These are phyloP conservation scores for Botrytis deweyae DNA, from an alignment of 2,329 filamentous ascomycete species.

Conservation along the genomic window DNA sequence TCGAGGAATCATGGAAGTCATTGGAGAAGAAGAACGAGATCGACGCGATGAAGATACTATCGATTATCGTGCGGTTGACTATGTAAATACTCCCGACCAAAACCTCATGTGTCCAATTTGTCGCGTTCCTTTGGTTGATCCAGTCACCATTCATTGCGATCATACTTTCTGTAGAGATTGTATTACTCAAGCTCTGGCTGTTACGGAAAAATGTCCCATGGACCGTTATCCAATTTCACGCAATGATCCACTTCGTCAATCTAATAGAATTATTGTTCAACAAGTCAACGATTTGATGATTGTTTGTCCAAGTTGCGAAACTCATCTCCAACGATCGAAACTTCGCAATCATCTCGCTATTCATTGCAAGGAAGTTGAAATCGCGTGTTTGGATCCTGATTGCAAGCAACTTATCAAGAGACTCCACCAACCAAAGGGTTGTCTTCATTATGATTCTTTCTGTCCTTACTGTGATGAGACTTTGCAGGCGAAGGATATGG, in stretches of 20 bases:
- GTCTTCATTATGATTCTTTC: conserved; percentile 52
- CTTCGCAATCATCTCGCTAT: conserved; percentile 56
- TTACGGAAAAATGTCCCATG: conserved; percentile 54
- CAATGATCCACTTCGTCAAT: conserved; percentile 36
- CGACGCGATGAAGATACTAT: conserved; percentile 22
- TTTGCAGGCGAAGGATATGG: conserved; percentile 48
- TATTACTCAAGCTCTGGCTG: conserved; percentile 46
- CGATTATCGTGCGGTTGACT: conserved; percentile 42
- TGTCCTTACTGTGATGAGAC: conserved; percentile 55
- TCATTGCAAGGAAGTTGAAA: conserved; percentile 56
- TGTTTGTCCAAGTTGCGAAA: conserved; percentile 58
- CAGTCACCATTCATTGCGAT: conserved; percentile 61
- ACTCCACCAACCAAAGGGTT: conserved; percentile 52
- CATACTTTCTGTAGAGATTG: conserved; percentile 65
- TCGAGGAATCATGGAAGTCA: conserved; percentile 15
- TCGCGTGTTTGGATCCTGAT: conserved; percentile 49
- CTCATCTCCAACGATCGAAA: conserved; percentile 52
- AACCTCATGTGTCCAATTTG: conserved; percentile 49
- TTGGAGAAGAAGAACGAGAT: conserved; percentile 14
- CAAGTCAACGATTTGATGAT: conserved; percentile 61
- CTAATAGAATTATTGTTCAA: conserved; percentile 52
- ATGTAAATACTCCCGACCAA: conserved; percentile 40
- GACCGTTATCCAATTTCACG: conserved; percentile 50
- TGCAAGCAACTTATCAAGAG: conserved; percentile 54
- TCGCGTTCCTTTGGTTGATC: conserved; percentile 58